Percentiles rank a stretch among this genome's conserved stretches.
Conservation (phyloP, 495 filamentous ascomycete genomes). For the Penicillium dipodomyicola region DNA sequence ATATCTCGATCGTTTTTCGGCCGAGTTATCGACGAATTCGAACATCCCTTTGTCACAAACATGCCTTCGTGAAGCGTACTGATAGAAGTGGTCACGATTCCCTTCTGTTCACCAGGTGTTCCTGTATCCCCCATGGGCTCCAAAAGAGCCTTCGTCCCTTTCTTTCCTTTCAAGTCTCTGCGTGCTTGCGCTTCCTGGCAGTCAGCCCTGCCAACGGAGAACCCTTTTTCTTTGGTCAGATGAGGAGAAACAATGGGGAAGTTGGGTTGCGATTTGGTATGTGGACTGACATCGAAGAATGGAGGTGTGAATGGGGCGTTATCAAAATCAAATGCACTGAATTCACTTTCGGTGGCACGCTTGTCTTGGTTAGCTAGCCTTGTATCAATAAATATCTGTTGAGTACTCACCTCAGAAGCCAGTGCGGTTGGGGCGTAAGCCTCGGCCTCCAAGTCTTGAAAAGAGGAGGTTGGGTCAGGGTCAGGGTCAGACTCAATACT, state of each 20-base stretch:
- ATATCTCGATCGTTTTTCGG: not conserved
- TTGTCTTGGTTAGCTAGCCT: not conserved
- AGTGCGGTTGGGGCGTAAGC: not conserved
- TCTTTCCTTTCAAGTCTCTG: not conserved
- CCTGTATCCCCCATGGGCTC: not conserved
- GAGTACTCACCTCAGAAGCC: not conserved
- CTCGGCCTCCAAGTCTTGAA: no score
- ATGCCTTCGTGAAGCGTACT: not conserved
- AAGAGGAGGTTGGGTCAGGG: not conserved
- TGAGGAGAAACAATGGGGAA: not conserved
- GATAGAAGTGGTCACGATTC: not conserved
- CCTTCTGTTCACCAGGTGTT: not conserved
- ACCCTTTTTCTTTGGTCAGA: conserved; percentile 2
- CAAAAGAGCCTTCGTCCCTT: not conserved
- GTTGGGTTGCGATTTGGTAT: not conserved
- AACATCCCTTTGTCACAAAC: not conserved
- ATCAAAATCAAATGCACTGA: not conserved
- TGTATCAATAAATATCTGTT: not conserved
- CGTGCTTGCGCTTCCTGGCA: not conserved
- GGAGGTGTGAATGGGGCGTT: not conserved
- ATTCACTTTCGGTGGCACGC: not conserved
- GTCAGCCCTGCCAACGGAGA: not conserved
- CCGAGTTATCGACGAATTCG: not conserved
- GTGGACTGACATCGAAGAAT: not conserved
- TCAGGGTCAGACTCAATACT: not conserved